Conservation (phyloP, 202 grass and related monocot species). For the Brachypodium distachyon region DNA sequence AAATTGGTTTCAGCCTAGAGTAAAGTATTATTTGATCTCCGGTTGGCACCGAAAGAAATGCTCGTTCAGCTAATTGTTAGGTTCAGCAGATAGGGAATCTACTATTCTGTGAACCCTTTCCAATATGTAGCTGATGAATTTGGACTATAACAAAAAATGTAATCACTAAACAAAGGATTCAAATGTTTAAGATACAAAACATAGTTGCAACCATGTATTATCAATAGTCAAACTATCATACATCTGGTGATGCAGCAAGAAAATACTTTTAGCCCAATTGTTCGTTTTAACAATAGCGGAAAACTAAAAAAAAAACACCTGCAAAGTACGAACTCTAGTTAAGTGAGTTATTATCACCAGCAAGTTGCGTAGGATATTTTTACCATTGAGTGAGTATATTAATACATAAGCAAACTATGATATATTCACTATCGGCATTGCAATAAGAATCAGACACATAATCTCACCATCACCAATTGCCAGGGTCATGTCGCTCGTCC, state of each 20-base stretch:
- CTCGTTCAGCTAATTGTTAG: not conserved
- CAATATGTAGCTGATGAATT: not conserved
- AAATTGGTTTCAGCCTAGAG: not conserved
- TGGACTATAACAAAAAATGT: not conserved
- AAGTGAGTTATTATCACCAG: not conserved
- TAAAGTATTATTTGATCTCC: not conserved
- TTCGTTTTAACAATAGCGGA: not conserved
- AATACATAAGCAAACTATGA: not conserved
- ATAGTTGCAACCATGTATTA: not conserved
- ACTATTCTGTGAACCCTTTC: not conserved
- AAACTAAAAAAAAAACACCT: not conserved
- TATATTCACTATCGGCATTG: not conserved
- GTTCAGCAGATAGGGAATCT: not conserved
- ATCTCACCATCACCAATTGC: slow-evolving; percentile 98
- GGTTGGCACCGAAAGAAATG: not conserved
- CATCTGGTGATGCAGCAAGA: not conserved
- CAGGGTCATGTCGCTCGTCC: slow-evolving; percentile 95
- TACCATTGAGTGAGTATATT: not conserved
- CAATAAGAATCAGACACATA: slow-evolving; percentile 12
- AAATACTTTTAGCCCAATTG: not conserved
- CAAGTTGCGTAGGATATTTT: not conserved
- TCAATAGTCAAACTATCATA: not conserved
- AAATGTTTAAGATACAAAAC: not conserved
- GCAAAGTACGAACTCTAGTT: not conserved
- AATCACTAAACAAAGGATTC: slow-evolving; percentile 2